Conservation (phyloP, 75 land plant genomes). For the Isoetes taiwanensis region DNA sequence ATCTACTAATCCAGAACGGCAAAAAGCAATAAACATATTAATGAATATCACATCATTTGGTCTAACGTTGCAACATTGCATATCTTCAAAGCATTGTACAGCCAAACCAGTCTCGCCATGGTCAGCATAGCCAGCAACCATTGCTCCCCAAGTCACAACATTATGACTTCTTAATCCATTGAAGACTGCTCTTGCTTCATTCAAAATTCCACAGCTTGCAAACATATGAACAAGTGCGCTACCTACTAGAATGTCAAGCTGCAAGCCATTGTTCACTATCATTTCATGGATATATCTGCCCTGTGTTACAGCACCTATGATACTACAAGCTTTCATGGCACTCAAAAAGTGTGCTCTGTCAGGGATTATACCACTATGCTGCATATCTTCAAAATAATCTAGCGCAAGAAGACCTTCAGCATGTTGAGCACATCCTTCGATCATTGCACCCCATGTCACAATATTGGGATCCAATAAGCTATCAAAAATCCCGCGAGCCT, state of each 20-base stretch:
- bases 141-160: conserved; percentile 14
- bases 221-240: conserved; percentile 9
- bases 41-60: background rate
- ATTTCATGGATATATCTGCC: conserved; percentile 6
- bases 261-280: background rate
- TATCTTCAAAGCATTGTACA: no score
- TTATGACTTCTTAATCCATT: background rate
- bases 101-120: no score
- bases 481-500: conserved; percentile 17
- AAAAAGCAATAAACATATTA: conserved; percentile 3
- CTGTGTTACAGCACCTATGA: background rate
- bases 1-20: conserved; percentile 1
- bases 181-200: conserved; percentile 6
- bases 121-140: conserved; percentile 13
- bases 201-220: conserved; percentile 20
- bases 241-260: background rate
- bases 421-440: conserved; percentile 1
- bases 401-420: background rate
- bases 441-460: conserved; percentile 7
- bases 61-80: no score
- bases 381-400: background rate
- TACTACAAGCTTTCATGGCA: no score
- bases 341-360: background rate
- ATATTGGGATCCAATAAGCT: background rate
- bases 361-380: background rate